Base-by-base conservation (phyloP, 163 green algal species). In the Trebouxiophyceae sp. region DNA sequence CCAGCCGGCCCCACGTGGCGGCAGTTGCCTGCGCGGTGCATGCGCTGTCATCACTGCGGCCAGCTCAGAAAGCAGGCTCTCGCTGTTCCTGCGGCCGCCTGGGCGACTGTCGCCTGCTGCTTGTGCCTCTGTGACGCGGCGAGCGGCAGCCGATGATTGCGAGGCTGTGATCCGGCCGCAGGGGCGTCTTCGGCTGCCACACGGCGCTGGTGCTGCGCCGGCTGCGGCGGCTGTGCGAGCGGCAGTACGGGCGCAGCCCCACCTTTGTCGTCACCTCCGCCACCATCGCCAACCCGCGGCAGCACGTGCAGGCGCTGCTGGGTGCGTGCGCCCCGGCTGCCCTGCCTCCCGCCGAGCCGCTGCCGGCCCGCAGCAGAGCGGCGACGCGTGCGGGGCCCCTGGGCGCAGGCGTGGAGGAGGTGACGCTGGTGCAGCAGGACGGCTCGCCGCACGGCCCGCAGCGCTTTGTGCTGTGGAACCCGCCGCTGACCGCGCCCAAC, bases 391-490 rank as follows among this genome's bases (percentile, higher is more conserved):
- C n/a, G n/a, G n/a, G n/a, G n/a, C n/a, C 39, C 16, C 8, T 50
- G 39, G 8, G 28, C 65, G 39, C 59, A 77, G 74, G 74, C 1
- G 65, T 88, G 27, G 4, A 57, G 24, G 45, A 62, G 23, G 75
- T 79, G n/a, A 27, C 34, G 46, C 75, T 85, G 54, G 70, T 94
- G 16, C 33, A 19, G 1, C 56, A 90, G 26, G 92, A 98, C 60
- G 90, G 90, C 33, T 93, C 83, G 0, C 93, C 93, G 1, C 75
- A 84, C 46, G 92, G 84, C 1, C 69, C 82, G 26, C 89, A 95
- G 71, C 67, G 50, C 20, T 96, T 97, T 75, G 81, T 95, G 61
- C 72, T 97, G 67, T 97, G 93, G 93, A 97, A 98, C 73, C 92
- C 92, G 5, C 88, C 92, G 2, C 70, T 97, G 46, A 62, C 63